Conservation (phyloP, 768 basidiomycete species). For the Lactarius trivialis region DNA sequence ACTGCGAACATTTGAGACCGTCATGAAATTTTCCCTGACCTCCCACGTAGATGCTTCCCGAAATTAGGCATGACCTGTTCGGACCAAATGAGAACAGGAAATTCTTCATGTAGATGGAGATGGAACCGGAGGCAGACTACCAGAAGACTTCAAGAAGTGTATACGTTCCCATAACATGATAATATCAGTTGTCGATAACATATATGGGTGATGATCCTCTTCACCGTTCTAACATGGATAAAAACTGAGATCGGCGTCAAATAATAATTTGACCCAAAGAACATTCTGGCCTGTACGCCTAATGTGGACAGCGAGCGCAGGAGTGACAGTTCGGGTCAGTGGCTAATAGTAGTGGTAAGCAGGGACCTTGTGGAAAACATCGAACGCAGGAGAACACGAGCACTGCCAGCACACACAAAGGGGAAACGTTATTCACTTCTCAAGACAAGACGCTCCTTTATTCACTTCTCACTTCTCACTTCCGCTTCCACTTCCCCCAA, state of each 20-base stretch:
- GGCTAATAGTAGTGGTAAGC: no score
- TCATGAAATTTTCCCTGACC: background rate
- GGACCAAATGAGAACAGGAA: conserved; percentile 89
- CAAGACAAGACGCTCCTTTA: no score
- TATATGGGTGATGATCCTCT: background rate
- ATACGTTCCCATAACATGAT: background rate
- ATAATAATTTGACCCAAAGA: background rate
- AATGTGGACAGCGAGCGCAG: no score
- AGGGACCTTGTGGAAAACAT: no score
- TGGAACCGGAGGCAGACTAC: background rate
- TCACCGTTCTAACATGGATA: background rate
- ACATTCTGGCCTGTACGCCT: no score
- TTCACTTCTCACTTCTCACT: no score
- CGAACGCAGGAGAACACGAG: no score
- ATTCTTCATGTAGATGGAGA: conserved; percentile 59
- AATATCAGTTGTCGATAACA: background rate
- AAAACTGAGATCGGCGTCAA: background rate
- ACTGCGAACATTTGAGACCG: no score
- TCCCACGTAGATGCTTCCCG: conserved; percentile 78
- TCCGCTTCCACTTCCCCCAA: no score
- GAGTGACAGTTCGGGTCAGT: no score
- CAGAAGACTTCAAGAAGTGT: background rate
- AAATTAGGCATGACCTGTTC: conserved; percentile 85
- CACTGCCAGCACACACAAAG: no score
- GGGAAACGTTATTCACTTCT: no score